These are phyloP conservation scores for Trichophyton mentagrophytes DNA, from an alignment of 2,329 filamentous ascomycete genomes.

Conservation along the genomic window DNA sequence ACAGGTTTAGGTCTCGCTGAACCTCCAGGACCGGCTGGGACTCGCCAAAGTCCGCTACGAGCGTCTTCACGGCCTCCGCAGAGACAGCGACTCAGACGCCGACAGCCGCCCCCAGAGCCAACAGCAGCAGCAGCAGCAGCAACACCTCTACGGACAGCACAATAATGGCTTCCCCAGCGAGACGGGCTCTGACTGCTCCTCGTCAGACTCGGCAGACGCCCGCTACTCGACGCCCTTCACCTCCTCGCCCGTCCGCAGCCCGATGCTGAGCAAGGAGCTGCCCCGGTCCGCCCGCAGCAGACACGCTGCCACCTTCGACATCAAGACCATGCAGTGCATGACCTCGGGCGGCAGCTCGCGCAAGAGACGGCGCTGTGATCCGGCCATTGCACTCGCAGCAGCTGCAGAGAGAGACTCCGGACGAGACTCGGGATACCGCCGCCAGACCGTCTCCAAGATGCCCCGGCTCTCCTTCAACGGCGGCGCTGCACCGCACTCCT, in stretches of 20 bases:
- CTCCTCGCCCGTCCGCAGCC: conserved; percentile 72
- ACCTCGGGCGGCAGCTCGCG: conserved; percentile 35
- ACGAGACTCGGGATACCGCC: conserved; percentile 24
- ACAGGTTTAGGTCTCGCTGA: conserved; percentile 64
- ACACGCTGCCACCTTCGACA: conserved; percentile 34
- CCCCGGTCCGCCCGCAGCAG: conserved; percentile 40
- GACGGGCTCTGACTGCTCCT: conserved; percentile 64
- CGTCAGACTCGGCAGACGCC: conserved; percentile 63
- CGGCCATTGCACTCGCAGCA: conserved; percentile 19
- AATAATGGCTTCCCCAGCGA: conserved; percentile 40
- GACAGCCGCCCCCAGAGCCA: conserved; percentile 37
- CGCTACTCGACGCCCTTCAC: conserved; percentile 44
- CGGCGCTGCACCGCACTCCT: conserved; percentile 62
- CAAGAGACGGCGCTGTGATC: conserved; percentile 59
- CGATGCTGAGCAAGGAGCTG: conserved; percentile 74
- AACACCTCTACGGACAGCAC: conserved; percentile 20
- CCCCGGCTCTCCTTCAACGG: conserved; percentile 56
- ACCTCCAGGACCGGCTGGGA: conserved; percentile 83
- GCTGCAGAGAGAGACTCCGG: conserved; percentile 15
- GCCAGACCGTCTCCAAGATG: conserved; percentile 41
- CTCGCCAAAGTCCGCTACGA: conserved; percentile 96
- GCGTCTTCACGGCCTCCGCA: conserved; percentile 82
- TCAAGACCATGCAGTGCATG: conserved; percentile 32
- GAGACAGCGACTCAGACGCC: conserved; percentile 48
- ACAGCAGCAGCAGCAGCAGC: background rate